Evolutionary conservation across 768 basidiomycete species (phyloP).

Genomic region (Antrodiella citrinella): DNA sequence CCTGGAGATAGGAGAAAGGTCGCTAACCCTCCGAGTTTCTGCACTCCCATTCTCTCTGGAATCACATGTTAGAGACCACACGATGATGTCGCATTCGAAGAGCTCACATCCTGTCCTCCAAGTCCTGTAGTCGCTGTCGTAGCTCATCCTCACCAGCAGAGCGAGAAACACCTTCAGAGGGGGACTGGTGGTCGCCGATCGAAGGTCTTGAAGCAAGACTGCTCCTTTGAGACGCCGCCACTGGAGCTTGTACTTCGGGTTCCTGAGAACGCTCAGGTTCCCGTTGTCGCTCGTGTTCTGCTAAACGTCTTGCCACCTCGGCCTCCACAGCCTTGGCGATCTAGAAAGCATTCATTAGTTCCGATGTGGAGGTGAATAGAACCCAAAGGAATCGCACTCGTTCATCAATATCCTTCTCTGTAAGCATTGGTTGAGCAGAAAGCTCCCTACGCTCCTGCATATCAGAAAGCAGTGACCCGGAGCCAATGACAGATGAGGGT

Average conservation of each 20-base stretch:
- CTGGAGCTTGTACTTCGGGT: conserved; percentile 17
- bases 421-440: conserved; percentile 27
- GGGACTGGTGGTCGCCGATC: conserved; percentile 50
- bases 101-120: conserved; percentile 68
- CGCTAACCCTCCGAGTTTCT: conserved; percentile 52
- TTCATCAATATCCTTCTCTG: conserved; percentile 69
- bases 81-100: neutral
- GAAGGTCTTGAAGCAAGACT: conserved; percentile 18
- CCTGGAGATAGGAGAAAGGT: conserved; percentile 62
- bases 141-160: conserved; percentile 54
- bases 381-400: conserved; percentile 38
- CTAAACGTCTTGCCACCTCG: conserved; percentile 63
- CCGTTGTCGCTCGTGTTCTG: conserved; percentile 24
- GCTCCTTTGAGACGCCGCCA: conserved; percentile 18
- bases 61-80: neutral
- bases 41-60: conserved; percentile 53
- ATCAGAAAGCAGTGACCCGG: conserved; percentile 5
- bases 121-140: conserved; percentile 52
- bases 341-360: no score
- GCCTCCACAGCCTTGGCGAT: conserved; percentile 69
- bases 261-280: conserved; percentile 14
- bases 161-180: conserved; percentile 49
- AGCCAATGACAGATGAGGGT: conserved; percentile 6
- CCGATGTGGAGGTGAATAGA: no score
- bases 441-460: conserved; percentile 3